These are phyloP conservation scores for Agrocybe pediades DNA, from an alignment of 768 basidiomycete genomes.

Conservation along the genomic window DNA sequence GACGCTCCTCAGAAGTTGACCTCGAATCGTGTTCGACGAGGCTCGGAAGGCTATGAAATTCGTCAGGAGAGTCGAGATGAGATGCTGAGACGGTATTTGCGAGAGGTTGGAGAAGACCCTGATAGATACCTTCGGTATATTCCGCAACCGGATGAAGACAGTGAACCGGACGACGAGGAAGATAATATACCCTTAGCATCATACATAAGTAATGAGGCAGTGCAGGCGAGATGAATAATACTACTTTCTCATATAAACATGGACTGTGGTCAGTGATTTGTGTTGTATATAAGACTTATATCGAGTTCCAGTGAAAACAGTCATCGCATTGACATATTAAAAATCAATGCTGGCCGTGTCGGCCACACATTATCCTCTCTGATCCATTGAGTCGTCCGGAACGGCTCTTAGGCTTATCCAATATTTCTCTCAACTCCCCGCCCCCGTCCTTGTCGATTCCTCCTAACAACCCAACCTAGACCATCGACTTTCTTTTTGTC, in stretches of 20 bases:
- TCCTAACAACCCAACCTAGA: too few species aligned
- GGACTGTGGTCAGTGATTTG: background rate
- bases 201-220: background rate
- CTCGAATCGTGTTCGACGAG: conserved; percentile 57
- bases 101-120: conserved; percentile 51
- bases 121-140: conserved; percentile 72
- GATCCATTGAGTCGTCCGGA: too few species aligned
- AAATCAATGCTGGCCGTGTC: too few species aligned
- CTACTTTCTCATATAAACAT: background rate
- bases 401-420: too few species aligned
- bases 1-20: conserved; percentile 10
- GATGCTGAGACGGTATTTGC: conserved; percentile 60
- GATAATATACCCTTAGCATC: conserved; percentile 24
- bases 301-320: too few species aligned
- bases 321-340: too few species aligned
- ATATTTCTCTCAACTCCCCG: too few species aligned
- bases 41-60: conserved; percentile 86
- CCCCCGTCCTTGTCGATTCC: too few species aligned
- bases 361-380: too few species aligned
- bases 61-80: conserved; percentile 61
- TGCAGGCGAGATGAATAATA: conserved; percentile 4
- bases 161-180: conserved; percentile 44
- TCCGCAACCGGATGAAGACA: conserved; percentile 52
- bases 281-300: too few species aligned
- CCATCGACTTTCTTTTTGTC: too few species aligned